Conservation (phyloP, 495 filamentous ascomycete genomes). For the Filosporella fistucella region DNA sequence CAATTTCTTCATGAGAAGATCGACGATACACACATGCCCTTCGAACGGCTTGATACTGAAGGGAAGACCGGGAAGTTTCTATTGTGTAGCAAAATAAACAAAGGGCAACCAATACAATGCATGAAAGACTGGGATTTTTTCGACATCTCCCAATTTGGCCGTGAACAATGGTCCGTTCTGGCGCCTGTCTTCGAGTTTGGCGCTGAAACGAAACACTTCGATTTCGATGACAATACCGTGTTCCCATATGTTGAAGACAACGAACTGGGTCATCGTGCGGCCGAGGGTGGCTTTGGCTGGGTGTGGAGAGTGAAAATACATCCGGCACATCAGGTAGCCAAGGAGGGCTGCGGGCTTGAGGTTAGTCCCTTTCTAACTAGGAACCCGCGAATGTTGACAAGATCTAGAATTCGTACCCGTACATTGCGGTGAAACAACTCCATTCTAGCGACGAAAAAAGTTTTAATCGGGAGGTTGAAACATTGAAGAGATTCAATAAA, state of each 20-base stretch:
- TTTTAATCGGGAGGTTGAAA: not conserved
- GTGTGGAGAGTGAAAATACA: not conserved
- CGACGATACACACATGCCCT: conserved; percentile 4
- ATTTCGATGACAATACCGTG: not conserved
- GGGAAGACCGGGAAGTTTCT: not conserved
- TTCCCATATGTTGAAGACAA: conserved; percentile 10
- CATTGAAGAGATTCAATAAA: not conserved
- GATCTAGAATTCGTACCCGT: not conserved
- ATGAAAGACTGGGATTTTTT: not conserved
- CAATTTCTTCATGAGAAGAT: conserved; percentile 4
- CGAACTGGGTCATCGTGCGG: not conserved
- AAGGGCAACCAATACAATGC: not conserved
- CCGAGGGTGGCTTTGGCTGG: not conserved
- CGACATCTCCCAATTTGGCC: not conserved
- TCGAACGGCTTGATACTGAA: not conserved
- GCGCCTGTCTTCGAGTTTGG: conserved; percentile 1
- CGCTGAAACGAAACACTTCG: not conserved
- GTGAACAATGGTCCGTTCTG: conserved; percentile 5
- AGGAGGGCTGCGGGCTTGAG: too few species aligned
- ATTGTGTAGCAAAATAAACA: not conserved
- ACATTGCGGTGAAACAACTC: not conserved
- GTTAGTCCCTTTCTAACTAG: too few species aligned
- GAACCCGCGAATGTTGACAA: too few species aligned
- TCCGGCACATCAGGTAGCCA: conserved; percentile 6
- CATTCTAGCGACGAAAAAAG: not conserved